phyloP scores from a whole-genome alignment of 164 flowering plant genomes.

The Euptelea pleiosperma region DNA sequence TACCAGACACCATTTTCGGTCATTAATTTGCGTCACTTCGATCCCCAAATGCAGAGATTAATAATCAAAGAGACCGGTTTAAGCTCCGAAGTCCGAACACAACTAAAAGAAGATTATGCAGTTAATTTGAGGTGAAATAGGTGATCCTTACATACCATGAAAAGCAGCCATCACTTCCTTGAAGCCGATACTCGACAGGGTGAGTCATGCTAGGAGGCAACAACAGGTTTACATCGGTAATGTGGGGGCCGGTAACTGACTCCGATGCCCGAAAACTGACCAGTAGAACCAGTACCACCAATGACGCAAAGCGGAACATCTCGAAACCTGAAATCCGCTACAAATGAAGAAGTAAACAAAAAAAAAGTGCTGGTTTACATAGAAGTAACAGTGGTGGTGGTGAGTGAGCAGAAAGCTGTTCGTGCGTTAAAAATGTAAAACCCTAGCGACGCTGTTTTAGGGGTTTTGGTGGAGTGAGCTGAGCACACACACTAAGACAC shows the following conservation, averaged over 20 bases:
- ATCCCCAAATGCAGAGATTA: too few species aligned
- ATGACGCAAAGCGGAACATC: background rate
- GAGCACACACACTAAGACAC: too few species aligned
- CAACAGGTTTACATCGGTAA: slow-evolving; percentile 81
- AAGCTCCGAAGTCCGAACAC: too few species aligned
- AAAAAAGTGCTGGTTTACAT: background rate
- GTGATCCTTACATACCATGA: slow-evolving; percentile 51
- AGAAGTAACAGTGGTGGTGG: slow-evolving; percentile 1
- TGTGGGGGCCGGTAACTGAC: slow-evolving; percentile 70
- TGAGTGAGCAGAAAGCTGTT: background rate
- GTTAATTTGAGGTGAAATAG: background rate
- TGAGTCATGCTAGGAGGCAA: slow-evolving; percentile 87
- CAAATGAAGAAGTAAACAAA: too few species aligned
- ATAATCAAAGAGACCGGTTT: too few species aligned
- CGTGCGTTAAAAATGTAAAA: background rate
- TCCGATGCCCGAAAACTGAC: slow-evolving; percentile 19
- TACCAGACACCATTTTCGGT: too few species aligned
- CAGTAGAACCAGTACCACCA: slow-evolving; percentile 1
- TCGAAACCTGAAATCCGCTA: background rate
- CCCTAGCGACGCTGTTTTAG: background rate
- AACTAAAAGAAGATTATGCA: too few species aligned
- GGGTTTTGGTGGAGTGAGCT: background rate
- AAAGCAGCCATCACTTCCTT: slow-evolving; percentile 92
- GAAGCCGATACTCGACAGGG: slow-evolving; percentile 84
- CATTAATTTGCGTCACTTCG: too few species aligned